Evolutionary conservation across 352 stramenopile genomes (phyloP), one percentile per base, ranked within the genome.

Genomic region (Chrysophaeum taylorii): DNA sequence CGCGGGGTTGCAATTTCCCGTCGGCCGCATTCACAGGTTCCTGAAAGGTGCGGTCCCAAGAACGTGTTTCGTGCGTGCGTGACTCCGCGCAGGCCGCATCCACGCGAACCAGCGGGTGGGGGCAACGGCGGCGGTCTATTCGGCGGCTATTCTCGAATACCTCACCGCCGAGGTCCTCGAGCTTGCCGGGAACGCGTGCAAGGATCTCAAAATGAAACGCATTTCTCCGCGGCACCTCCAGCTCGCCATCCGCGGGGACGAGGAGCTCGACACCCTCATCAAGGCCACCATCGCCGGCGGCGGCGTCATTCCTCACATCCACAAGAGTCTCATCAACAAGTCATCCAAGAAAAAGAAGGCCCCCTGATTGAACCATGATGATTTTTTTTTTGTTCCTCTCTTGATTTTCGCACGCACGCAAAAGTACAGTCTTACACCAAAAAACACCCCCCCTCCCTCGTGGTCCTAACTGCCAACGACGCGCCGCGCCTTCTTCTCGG

Each of bases 271-370:
- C 78, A 93, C 88, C 21, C 80, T 99, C 63, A 99, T 99, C 82
- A 99, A 99, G 86, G 96, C 95, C 37, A 99, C 96, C 62, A 99
- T 99, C 84, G 95, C 96, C 27, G 95, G 95, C 73, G 96, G 96
- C 76, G 96, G 96, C 88, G 96, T 99, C 68, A 99, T 99, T 76
- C 96, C 96, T 38, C 91, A 99, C 84, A 99, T 99, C 80, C 96
- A 99, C 91, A 99, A 99, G 85, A 97, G 91, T 60, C 92, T 99
- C 61, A 98, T 99, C 81, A 98, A 96, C 87, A 99, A 99, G 87
- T 83, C 77, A 43, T 81, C 80, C 37, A 88, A 88, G 72, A 80
- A 79, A 25, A 84, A 79, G 70, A 79, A 84, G 66, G 69, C 52
- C 41, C n/a, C n/a, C n/a, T n/a, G n/a, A n/a, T n/a, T n/a, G n/a